These are phyloP conservation scores for Candida berthetii DNA, from an alignment of 805 yeast genomes.

Conservation along the genomic window DNA sequence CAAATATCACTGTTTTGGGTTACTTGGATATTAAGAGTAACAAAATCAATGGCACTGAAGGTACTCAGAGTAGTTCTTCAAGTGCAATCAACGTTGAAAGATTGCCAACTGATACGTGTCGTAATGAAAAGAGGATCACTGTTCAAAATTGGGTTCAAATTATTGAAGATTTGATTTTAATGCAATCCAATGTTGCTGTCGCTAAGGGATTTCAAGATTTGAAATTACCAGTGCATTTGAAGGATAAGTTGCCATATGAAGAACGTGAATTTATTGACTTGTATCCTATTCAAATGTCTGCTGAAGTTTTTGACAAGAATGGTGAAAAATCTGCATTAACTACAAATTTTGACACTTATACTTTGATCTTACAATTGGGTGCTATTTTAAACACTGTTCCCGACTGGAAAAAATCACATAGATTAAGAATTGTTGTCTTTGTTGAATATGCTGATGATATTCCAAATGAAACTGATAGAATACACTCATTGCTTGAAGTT, in stretches of 20 bases:
- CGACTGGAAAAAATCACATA: constrained; percentile 78
- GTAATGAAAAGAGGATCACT: constrained; percentile 62
- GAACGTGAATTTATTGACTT: constrained; percentile 66
- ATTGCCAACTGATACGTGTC: constrained; percentile 76
- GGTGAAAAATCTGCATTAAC: constrained; percentile 66
- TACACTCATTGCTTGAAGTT: constrained; percentile 59
- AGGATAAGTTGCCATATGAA: constrained; percentile 20
- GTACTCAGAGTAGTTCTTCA: constrained; percentile 8
- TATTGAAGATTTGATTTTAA: constrained; percentile 80
- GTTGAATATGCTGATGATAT: constrained; percentile 75
- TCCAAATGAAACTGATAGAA: constrained; percentile 59
- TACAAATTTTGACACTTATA: constrained; percentile 93
- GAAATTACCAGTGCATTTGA: constrained; percentile 49
- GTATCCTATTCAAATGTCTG: constrained; percentile 96
- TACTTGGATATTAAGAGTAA: constrained; percentile 55
- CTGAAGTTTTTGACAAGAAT: constrained; percentile 58
- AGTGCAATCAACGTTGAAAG: constrained; percentile 28
- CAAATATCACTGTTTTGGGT: constrained; percentile 90
- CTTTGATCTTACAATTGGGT: constrained; percentile 88
- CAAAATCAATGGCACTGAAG: constrained; percentile 2
- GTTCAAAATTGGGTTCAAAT: constrained; percentile 87
- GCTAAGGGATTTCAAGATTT: constrained; percentile 80
- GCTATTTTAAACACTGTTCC: constrained; percentile 92
- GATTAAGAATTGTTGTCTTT: constrained; percentile 77
- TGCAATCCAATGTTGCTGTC: constrained; percentile 90